A percentile compares a stretch with the other conserved stretches of the same genome.
Conservation (phyloP, 139 green algal species). For the Diplosphaera chodatii region DNA sequence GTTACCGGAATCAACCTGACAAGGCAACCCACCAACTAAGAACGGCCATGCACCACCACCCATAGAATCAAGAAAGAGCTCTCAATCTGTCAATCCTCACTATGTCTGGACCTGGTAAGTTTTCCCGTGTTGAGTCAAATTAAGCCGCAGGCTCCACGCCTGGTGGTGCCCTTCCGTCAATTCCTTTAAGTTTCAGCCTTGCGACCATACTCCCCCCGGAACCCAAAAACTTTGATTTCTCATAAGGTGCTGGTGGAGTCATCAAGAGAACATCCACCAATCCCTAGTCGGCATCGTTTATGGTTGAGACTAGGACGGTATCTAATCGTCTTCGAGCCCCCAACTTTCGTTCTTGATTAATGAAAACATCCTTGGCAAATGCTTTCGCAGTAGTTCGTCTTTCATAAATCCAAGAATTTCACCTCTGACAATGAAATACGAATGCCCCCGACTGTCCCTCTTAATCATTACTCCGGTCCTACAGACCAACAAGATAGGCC, state of each 20-base stretch:
- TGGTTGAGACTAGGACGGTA: slow-evolving; percentile 99
- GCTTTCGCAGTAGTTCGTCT: slow-evolving; percentile 99
- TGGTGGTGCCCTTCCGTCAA: slow-evolving; percentile 95
- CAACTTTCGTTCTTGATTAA: slow-evolving; percentile 99
- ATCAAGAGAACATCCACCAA: slow-evolving; percentile 93
- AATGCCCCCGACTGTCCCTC: slow-evolving; percentile 99
- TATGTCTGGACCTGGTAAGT: slow-evolving; percentile 95
- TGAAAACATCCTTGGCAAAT: slow-evolving; percentile 99
- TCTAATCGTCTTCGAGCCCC: slow-evolving; percentile 99
- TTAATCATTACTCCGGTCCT: slow-evolving; percentile 99
- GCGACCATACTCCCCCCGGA: slow-evolving; percentile 95
- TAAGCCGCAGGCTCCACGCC: slow-evolving; percentile 91
- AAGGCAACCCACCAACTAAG: slow-evolving; percentile 94
- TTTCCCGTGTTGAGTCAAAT: slow-evolving; percentile 96
- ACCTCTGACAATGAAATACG: slow-evolving; percentile 99
- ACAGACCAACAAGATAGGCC: slow-evolving; percentile 95
- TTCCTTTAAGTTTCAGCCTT: slow-evolving; percentile 94
- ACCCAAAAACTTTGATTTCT: slow-evolving; percentile 99
- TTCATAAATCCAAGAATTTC: slow-evolving; percentile 99
- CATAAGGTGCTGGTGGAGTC: slow-evolving; percentile 95
- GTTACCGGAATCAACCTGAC: slow-evolving; percentile 96
- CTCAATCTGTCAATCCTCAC: slow-evolving; percentile 93
- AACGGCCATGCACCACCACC: slow-evolving; percentile 65
- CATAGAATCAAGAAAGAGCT: slow-evolving; percentile 95
- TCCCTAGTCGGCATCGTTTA: slow-evolving; percentile 99